phyloP scores from a whole-genome alignment of 371 early-diverging fungal genomes.

The Mortierella sp. region DNA sequence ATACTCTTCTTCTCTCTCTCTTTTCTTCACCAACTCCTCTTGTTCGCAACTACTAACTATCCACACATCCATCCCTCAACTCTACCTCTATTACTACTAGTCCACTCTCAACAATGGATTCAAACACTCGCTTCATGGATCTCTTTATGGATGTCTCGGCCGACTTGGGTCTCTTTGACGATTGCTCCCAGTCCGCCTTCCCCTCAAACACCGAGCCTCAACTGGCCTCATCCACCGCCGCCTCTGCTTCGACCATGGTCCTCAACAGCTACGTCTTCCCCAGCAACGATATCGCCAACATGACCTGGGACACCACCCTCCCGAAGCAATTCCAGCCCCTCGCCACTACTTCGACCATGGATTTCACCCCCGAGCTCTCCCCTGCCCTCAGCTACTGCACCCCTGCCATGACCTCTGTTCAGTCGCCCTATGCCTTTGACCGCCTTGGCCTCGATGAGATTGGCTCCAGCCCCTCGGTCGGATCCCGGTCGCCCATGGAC shows the following conservation, averaged over 20 bases:
- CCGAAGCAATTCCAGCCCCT: slow-evolving; percentile 27
- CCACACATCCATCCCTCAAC: background rate
- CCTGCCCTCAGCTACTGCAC: slow-evolving; percentile 42
- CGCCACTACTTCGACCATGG: slow-evolving; percentile 3
- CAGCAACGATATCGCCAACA: slow-evolving; percentile 7
- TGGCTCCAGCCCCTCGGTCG: slow-evolving; percentile 32
- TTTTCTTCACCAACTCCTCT: background rate
- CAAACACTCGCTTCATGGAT: slow-evolving; percentile 11
- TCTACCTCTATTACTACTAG: background rate
- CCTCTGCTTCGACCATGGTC: slow-evolving; percentile 1
- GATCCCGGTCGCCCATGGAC: slow-evolving; percentile 19
- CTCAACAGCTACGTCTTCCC: slow-evolving; percentile 20
- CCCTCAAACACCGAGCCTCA: slow-evolving; percentile 7
- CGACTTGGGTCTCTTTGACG: slow-evolving; percentile 29
- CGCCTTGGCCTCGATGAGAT: slow-evolving; percentile 32
- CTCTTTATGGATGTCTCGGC: slow-evolving; percentile 9
- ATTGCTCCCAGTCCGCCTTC: slow-evolving; percentile 19
- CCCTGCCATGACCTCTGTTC: slow-evolving; percentile 17
- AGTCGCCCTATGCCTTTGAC: slow-evolving; percentile 29
- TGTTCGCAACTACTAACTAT: background rate
- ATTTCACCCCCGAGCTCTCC: slow-evolving; percentile 39
- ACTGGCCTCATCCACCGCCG: background rate
- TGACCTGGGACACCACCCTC: slow-evolving; percentile 24
- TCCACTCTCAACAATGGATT: slow-evolving; percentile 22
- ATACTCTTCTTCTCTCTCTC: background rate